Conservation (phyloP, 208 protist species). For the Trichomonas gallinae region DNA sequence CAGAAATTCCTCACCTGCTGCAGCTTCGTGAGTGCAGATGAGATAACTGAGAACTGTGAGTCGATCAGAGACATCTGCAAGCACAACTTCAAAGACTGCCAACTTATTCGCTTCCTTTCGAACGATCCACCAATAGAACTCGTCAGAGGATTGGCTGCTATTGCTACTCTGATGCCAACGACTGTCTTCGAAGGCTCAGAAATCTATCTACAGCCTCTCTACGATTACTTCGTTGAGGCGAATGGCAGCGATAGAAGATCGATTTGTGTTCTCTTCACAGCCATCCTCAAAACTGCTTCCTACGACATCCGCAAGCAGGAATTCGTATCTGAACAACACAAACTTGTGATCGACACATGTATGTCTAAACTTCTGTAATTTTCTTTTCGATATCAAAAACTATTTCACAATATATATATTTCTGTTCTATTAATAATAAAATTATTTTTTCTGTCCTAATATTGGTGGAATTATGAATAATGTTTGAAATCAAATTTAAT, state of each 20-base stretch:
- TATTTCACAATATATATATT: too few species aligned
- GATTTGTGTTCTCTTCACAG: neutral
- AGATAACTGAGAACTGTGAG: neutral
- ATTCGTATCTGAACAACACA: neutral
- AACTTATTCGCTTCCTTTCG: neutral
- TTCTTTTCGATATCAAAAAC: neutral
- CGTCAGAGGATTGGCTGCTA: neutral
- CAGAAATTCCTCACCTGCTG: neutral
- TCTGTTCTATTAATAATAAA: too few species aligned
- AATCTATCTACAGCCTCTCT: neutral
- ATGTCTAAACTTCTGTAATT: neutral
- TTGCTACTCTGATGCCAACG: neutral
- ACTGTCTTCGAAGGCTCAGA: neutral
- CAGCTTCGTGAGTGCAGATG: neutral
- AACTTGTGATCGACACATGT: neutral
- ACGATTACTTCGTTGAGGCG: neutral
- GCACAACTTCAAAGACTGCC: neutral
- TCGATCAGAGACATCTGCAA: neutral
- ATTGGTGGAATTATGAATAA: too few species aligned
- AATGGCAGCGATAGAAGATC: neutral
- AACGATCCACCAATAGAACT: neutral
- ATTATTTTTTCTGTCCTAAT: too few species aligned
- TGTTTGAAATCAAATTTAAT: too few species aligned
- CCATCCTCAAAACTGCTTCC: neutral
- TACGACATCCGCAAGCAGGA: neutral